Evolutionary conservation across 148 eudicot genomes (phyloP).

Genomic region (Rhododendron ferrugineum): DNA sequence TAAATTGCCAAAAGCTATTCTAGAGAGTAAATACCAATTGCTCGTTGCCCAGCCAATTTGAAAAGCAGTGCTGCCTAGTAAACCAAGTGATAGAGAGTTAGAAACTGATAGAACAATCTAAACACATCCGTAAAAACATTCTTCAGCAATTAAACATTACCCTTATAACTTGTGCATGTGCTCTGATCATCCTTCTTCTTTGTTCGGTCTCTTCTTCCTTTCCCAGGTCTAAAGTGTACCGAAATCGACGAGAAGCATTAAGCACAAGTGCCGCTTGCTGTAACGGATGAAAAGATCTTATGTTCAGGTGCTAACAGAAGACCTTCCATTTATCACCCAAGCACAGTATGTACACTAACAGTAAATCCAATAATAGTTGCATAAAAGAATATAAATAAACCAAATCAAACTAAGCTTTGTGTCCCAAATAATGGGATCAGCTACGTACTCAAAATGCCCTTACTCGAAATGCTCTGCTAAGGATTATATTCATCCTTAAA

Average conservation of each 20-base stretch:
- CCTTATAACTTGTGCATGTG: conserved; percentile 96
- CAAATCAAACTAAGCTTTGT: neutral
- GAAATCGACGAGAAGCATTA: conserved; percentile 91
- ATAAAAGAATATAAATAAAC: neutral
- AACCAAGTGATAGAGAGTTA: conserved; percentile 10
- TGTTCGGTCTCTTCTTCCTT: conserved; percentile 73
- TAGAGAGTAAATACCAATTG: conserved; percentile 48
- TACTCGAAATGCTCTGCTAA: neutral
- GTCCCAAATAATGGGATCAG: neutral
- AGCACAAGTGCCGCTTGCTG: conserved; percentile 98
- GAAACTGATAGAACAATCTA: neutral
- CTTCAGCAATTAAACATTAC: conserved; percentile 25
- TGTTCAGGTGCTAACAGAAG: conserved; percentile 6
- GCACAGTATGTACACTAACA: neutral
- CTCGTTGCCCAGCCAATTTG: conserved; percentile 86
- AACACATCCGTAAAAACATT: neutral
- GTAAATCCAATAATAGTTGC: neutral
- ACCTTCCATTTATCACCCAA: neutral
- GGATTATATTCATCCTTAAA: neutral
- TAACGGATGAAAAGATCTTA: conserved; percentile 6
- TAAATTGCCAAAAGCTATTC: neutral
- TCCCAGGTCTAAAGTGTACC: conserved; percentile 78
- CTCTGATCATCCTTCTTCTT: conserved; percentile 78
- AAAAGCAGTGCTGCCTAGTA: conserved; percentile 90
- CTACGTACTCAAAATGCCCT: neutral